Conservation (phyloP, 2,329 filamentous ascomycete genomes). For the Colletotrichum costaricense region DNA sequence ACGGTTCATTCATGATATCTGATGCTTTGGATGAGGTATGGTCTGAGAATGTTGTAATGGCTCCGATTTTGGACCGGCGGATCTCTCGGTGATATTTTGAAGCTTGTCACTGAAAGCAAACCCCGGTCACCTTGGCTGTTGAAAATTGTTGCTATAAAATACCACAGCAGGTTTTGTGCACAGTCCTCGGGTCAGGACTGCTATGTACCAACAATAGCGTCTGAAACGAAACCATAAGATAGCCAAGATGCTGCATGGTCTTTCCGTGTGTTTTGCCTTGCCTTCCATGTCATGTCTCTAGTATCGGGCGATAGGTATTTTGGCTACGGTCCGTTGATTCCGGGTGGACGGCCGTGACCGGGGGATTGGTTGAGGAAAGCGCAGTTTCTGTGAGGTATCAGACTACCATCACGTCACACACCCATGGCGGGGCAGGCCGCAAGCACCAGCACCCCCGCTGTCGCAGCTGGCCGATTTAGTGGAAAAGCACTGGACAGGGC, state of each 20-base stretch:
- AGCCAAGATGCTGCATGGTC: conserved; percentile 2
- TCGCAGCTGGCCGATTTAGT: not conserved
- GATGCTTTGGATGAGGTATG: not conserved
- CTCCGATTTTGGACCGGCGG: not conserved
- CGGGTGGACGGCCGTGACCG: not conserved
- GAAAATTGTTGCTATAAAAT: not conserved
- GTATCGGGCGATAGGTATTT: not conserved
- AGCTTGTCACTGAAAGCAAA: not conserved
- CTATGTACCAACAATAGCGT: not conserved
- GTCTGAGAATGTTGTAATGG: conserved; percentile 2
- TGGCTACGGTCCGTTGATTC: not conserved
- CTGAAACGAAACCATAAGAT: conserved; percentile 14
- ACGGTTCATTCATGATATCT: not conserved
- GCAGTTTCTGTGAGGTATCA: conserved; percentile 14
- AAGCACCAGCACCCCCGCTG: not conserved
- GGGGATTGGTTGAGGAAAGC: not conserved
- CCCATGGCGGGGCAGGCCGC: conserved; percentile 19
- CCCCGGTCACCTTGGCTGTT: not conserved
- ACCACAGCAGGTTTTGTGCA: not conserved
- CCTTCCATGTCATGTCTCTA: not conserved
- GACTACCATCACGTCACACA: conserved; percentile 40
- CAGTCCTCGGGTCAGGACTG: not conserved
- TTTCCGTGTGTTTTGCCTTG: not conserved
- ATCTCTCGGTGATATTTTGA: conserved; percentile 23
- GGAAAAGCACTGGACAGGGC: not conserved